These are phyloP conservation scores for Colletotrichum nymphaeae DNA, from an alignment of 2,329 filamentous ascomycete species.

Conservation along the genomic window DNA sequence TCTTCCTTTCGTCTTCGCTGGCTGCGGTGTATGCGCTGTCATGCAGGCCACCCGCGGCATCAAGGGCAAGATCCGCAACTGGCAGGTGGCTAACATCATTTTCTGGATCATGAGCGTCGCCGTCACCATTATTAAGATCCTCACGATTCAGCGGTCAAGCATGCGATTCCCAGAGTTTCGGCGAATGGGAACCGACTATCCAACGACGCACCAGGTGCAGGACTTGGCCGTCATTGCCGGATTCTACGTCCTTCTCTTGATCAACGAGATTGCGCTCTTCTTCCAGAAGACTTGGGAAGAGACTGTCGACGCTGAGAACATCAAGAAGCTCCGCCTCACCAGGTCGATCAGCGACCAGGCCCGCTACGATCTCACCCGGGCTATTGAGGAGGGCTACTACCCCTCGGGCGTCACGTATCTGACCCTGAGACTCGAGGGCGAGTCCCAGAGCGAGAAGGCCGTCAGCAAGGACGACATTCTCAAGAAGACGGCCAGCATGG, in stretches of 20 bases:
- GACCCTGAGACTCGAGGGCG: conserved; percentile 31
- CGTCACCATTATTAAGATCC: conserved; percentile 40
- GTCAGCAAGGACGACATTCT: conserved; percentile 28
- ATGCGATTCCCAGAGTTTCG: conserved; percentile 26
- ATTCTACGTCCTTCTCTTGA: conserved; percentile 38
- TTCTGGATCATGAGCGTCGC: conserved; percentile 39
- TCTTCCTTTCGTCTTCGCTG: conserved; percentile 39
- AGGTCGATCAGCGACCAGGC: conserved; percentile 34
- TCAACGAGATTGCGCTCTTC: conserved; percentile 34
- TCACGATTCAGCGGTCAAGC: conserved; percentile 31
- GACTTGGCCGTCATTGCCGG: conserved; percentile 39
- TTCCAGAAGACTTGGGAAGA: conserved; percentile 36
- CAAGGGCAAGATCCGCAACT: conserved; percentile 34
- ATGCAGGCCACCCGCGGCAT: conserved; percentile 37
- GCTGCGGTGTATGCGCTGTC: conserved; percentile 32
- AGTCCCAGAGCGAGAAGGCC: conserved; percentile 32
- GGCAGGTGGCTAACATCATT: conserved; percentile 38
- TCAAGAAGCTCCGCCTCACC: conserved; percentile 27
- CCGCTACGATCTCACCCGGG: conserved; percentile 31
- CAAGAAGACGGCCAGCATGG: conserved; percentile 29
- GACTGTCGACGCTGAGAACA: conserved; percentile 26
- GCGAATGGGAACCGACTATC: conserved; percentile 35
- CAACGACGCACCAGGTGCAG: conserved; percentile 39
- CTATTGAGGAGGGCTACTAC: conserved; percentile 34
- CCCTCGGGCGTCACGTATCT: conserved; percentile 33